Base-by-base conservation (phyloP, 441 rosid genomes). In the Mallotus japonicus region DNA sequence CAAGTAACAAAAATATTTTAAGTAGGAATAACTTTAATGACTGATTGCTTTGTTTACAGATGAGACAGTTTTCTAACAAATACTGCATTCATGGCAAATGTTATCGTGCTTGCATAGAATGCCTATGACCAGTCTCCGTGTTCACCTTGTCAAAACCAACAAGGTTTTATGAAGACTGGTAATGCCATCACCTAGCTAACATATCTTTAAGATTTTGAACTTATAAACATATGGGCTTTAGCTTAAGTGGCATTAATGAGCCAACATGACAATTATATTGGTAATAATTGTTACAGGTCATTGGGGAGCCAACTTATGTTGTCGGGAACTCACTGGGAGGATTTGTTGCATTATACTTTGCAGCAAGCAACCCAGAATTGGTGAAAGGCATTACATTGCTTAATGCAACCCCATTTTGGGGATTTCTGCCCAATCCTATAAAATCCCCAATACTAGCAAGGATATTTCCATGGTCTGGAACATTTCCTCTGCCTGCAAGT, bases 321-420 rank as follows among this genome's bases (percentile, higher is more conserved):
- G 95, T 91, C 50, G 99, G 99, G 62, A 95, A 92, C 82, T 95
- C 97, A 0, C 92, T 95, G 8, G 99, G 99, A 82, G 97, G 99
- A 73, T 92, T 80, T 64, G 96, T 92, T 40, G 93, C 97, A 8
- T 76, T 92, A 32, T 90, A 87, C 86, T 87, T 90, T 70, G 93
- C 99, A 22, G 99, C 99, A 77, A 74, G 82, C 71, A 76, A 87
- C 78, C 97, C 97, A 64, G 84, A 90, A 19, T 77, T 89, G 77
- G 97, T 95, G 79, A 90, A 90, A 78, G 99, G 99, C 71, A 86
- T 92, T 65, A 90, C 97, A 0, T 78, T 92, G 82, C 94, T 95
- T 32, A 95, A 95, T 66, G 97, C 99, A 8, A 92, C 99, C 62
- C 97, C 97, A 19, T 92, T 92, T 72, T 92, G 97, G 99, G 99